phyloP scores from a whole-genome alignment of 495 filamentous ascomycete species.

The Penicillium alfredii region DNA sequence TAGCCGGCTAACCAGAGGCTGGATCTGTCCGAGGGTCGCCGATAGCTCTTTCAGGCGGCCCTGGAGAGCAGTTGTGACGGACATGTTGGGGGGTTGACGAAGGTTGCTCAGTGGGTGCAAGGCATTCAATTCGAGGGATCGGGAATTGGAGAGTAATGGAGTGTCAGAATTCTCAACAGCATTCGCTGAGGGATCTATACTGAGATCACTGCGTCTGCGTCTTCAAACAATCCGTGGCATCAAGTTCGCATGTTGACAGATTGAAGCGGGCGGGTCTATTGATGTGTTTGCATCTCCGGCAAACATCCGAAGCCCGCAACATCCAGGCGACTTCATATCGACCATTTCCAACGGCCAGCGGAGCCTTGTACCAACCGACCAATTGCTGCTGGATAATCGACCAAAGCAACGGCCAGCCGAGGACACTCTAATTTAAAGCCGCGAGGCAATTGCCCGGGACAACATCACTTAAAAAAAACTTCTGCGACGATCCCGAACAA shows the following conservation, averaged over 20 bases:
- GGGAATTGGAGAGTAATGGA: no score
- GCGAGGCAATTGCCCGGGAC: no score
- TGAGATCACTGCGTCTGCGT: no score
- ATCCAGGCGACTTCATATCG: no score
- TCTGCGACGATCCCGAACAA: conserved; percentile 7
- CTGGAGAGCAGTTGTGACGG: conserved; percentile 52
- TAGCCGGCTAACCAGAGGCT: conserved; percentile 70
- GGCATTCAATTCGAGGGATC: not conserved
- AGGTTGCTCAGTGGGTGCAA: not conserved
- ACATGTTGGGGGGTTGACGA: conserved; percentile 36
- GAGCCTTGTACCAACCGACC: conserved; percentile 2
- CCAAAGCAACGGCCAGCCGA: no score
- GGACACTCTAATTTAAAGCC: no score
- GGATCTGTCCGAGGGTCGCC: conserved; percentile 58
- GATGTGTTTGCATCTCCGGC: conserved; percentile 35
- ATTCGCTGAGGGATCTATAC: no score
- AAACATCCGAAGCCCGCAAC: conserved; percentile 27
- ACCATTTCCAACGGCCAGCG: no score
- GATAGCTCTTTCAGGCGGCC: conserved; percentile 63
- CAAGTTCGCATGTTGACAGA: no score
- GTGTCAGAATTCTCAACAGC: no score
- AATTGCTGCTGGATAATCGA: no score
- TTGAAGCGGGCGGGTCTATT: conserved; percentile 15
- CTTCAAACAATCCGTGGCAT: no score
- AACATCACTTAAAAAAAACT: conserved; percentile 18